These are phyloP conservation scores for Paramecium biaurelia DNA, from an alignment of 73 alveolate genomes.

Conservation along the genomic window DNA sequence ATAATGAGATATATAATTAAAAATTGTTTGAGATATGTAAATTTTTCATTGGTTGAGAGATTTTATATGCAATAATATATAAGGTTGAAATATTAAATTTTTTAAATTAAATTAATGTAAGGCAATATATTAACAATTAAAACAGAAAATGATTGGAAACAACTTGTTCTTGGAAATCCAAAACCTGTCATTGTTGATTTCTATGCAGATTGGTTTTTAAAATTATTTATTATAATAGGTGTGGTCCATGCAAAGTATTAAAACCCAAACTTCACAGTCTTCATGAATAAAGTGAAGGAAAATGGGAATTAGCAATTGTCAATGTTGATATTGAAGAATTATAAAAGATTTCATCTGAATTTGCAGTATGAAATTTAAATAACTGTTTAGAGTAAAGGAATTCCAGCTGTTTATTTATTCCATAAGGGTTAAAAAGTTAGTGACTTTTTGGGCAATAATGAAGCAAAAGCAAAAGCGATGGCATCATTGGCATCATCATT, in stretches of 20 bases:
- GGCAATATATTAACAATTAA: not conserved
- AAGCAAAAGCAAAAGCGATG: not conserved
- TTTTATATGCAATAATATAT: not conserved
- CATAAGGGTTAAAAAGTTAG: not conserved
- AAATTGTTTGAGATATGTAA: not conserved
- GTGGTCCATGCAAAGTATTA: conserved; percentile 73
- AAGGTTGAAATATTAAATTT: not conserved
- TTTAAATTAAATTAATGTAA: not conserved
- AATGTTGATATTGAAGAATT: conserved; percentile 68
- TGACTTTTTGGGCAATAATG: not conserved
- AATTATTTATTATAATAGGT: not conserved
- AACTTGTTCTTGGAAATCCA: not conserved
- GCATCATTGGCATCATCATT: not conserved
- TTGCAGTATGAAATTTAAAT: not conserved
- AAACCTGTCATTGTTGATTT: conserved; percentile 76
- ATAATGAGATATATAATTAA: not conserved
- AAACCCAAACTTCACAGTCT: conserved; percentile 63
- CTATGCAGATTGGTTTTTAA: conserved; percentile 72
- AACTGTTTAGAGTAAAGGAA: not conserved
- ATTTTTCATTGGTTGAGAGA: not conserved
- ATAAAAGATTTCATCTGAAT: not conserved
- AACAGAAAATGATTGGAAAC: not conserved
- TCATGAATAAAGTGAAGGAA: conserved; percentile 57
- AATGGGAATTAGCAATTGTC: conserved; percentile 67
- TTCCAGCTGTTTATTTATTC: not conserved